Base-by-base conservation (phyloP, 1,284 basidiomycete genomes). In the Trametes polyzona region DNA sequence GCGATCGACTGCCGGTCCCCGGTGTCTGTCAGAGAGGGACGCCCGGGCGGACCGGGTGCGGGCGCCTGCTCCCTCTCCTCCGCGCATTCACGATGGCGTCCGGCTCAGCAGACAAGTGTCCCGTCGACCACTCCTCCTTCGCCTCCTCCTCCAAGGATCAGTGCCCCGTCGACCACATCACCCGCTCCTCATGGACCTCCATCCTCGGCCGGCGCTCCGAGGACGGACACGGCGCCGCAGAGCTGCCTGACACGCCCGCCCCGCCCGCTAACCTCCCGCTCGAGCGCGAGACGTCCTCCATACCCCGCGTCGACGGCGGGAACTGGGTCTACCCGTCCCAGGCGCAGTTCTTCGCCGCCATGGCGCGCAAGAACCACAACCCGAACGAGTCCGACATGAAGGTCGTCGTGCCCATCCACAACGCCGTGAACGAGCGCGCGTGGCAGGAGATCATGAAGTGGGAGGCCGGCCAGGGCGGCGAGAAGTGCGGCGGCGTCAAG, bases 301-400 rank as follows among this genome's bases (percentile, higher is more conserved):
- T 98, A 70, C 96, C 96, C 8, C 86, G 89, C 65, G 67, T 76
- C 12, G 74, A 78, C 39, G 83, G 84, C 51, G 79, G 80, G 41
- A 90, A 94, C 58, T 99, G 96, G 96, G 92, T 98, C 29, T 99
- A 99, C 74, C 96, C 96, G n/a, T 98, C 96, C 11, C 93, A 98
- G 67, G 86, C 90, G 16, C 96, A 98, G 75, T 99, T 99, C 81
- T 99, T 92, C 75, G 82, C 90, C 21, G 97, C 97, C 8, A 95
- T 99, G 88, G 83, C 88, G 58, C 87, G 96, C 57, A 99, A 99
- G 76, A 86, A 97, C 69, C 92, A 96, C 71, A 85, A 90, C 57
- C 90, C 90, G 4, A 82, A 87, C 17, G 84, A 88, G 16, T 71
- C 80, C 19, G 96, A 98, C 75, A 98, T 99, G 96, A 86, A 84